Percentiles rank a stretch among this genome's conserved stretches.
Conservation (phyloP, 768 basidiomycete genomes). For the Leccinum subgranulosum region DNA sequence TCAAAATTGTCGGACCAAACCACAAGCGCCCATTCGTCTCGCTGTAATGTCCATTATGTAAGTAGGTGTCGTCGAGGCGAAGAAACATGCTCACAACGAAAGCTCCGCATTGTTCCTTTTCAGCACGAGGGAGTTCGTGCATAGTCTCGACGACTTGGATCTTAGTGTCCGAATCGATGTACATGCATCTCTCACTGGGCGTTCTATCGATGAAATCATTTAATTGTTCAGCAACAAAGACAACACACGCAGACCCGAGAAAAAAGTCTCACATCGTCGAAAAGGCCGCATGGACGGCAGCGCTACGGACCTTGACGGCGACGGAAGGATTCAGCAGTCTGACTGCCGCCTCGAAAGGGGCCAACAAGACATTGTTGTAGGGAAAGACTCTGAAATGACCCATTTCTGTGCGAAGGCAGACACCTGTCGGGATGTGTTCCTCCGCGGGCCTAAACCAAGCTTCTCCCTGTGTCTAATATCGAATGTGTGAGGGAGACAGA, state of each 20-base stretch:
- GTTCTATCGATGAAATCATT: constrained; percentile 34
- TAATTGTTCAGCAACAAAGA: neutral
- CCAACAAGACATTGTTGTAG: constrained; percentile 71
- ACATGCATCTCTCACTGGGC: constrained; percentile 54
- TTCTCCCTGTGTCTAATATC: constrained; percentile 68
- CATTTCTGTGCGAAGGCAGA: constrained; percentile 67
- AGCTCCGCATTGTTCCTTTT: constrained; percentile 89
- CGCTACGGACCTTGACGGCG: constrained; percentile 75
- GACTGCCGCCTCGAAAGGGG: constrained; percentile 77
- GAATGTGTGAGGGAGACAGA: constrained; percentile 1
- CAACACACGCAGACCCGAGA: neutral
- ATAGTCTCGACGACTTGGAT: constrained; percentile 83
- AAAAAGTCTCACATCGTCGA: constrained; percentile 53
- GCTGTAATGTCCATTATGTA: constrained; percentile 36
- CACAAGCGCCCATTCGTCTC: constrained; percentile 77
- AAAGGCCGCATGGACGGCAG: constrained; percentile 79
- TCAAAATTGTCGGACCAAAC: constrained; percentile 86
- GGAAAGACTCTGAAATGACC: constrained; percentile 79
- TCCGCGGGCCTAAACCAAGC: constrained; percentile 84
- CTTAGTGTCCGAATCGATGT: constrained; percentile 74
- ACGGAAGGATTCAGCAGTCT: constrained; percentile 75
- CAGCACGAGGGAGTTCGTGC: constrained; percentile 63
- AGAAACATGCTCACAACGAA: constrained; percentile 60
- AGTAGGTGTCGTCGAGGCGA: neutral
- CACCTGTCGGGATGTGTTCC: constrained; percentile 72